These are phyloP conservation scores for Candida ficus DNA, from an alignment of 805 yeast species.

Conservation along the genomic window DNA sequence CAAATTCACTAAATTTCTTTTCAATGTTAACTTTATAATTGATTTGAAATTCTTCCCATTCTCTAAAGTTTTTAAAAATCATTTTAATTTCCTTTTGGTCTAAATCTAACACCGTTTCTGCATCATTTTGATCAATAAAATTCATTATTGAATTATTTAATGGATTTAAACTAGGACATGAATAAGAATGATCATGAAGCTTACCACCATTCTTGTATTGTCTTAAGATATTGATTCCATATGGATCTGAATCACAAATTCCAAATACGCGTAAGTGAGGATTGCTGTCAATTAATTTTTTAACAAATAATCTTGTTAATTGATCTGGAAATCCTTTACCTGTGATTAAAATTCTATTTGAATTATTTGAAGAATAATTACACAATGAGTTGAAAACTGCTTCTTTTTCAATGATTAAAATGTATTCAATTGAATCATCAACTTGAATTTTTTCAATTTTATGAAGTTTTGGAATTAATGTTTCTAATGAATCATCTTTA, in stretches of 20 bases:
- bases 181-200: conserved; percentile 6
- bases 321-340: conserved; percentile 72
- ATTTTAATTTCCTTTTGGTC: conserved; percentile 26
- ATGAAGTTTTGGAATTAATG: conserved; percentile 37
- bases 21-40: background rate
- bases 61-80: conserved; percentile 15
- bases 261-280: conserved; percentile 35
- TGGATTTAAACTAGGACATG: conserved; percentile 14
- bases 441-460: conserved; percentile 12
- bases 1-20: conserved; percentile 1
- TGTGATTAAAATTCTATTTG: conserved; percentile 39
- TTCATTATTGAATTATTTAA: conserved; percentile 17
- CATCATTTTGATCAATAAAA: conserved; percentile 11
- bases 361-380: conserved; percentile 11
- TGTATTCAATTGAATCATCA: conserved; percentile 15
- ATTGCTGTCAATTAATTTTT: conserved; percentile 21
- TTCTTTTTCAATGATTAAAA: conserved; percentile 50
- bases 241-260: conserved; percentile 61
- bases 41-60: conserved; percentile 4
- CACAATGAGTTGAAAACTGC: conserved; percentile 37
- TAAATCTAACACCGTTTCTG: conserved; percentile 16
- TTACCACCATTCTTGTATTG: conserved; percentile 32
- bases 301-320: conserved; percentile 43
- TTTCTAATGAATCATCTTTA: conserved; percentile 10
- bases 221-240: conserved; percentile 55